Evolutionary conservation across 495 filamentous ascomycete genomes (phyloP).

Genomic region (Penicillium paxilli): DNA sequence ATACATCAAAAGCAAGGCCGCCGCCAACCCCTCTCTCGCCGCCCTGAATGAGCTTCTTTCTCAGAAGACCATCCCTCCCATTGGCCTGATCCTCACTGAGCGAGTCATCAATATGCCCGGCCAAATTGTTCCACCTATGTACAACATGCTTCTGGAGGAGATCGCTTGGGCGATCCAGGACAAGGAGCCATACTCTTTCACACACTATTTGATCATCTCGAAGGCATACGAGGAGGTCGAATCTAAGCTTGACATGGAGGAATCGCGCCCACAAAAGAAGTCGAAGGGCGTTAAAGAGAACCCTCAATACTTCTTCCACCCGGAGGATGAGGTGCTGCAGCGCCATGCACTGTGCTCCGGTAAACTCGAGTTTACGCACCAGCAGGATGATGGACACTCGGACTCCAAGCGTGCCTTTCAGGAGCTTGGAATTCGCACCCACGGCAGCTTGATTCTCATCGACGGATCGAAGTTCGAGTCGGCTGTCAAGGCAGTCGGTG

Average conservation of each 20-base stretch:
- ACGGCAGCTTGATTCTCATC: constrained; percentile 77
- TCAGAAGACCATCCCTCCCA: constrained; percentile 49
- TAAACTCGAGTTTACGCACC: constrained; percentile 73
- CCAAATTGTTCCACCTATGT: constrained; percentile 92
- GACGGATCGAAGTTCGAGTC: constrained; percentile 66
- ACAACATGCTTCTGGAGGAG: constrained; percentile 92
- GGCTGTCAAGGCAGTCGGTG: constrained; percentile 67
- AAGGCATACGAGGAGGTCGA: constrained; percentile 88
- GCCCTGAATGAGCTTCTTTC: constrained; percentile 56
- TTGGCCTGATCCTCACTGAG: constrained; percentile 88
- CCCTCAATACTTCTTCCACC: constrained; percentile 85
- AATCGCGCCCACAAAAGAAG: constrained; percentile 71
- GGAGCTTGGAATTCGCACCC: constrained; percentile 83
- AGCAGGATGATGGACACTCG: constrained; percentile 71
- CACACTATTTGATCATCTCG: constrained; percentile 87
- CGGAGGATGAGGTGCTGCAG: constrained; percentile 91
- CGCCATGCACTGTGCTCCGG: constrained; percentile 65
- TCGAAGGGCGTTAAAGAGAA: constrained; percentile 54
- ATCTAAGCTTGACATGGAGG: constrained; percentile 72
- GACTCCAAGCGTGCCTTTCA: constrained; percentile 94
- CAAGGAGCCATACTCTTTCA: constrained; percentile 89
- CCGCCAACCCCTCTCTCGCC: constrained; percentile 52
- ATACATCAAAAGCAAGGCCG: constrained; percentile 68
- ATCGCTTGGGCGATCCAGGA: constrained; percentile 87
- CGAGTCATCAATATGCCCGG: constrained; percentile 93